These are phyloP conservation scores for Vicia villosa DNA, from an alignment of 306 rosid genomes.

Conservation along the genomic window DNA sequence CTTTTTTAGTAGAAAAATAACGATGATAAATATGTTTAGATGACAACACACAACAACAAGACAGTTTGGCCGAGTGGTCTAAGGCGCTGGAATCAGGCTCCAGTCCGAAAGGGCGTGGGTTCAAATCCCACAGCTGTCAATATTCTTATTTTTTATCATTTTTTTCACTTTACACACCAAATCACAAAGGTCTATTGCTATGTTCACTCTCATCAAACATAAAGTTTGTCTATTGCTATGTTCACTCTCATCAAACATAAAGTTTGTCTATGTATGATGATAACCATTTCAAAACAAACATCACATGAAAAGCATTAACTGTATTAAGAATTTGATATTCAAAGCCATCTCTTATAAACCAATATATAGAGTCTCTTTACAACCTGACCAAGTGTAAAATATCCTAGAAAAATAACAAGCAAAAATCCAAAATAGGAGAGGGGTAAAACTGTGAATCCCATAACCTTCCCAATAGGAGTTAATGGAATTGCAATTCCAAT, in stretches of 20 bases:
- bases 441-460: slow-evolving; percentile 61
- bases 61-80: slow-evolving; percentile 14
- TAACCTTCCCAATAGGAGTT: slow-evolving; percentile 57
- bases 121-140: slow-evolving; percentile 9
- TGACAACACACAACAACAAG: not conserved
- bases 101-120: slow-evolving; percentile 1
- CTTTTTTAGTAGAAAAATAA: too few species aligned
- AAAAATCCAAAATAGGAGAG: slow-evolving; percentile 63
- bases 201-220: too few species aligned
- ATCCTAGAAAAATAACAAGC: slow-evolving; percentile 58
- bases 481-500: slow-evolving; percentile 61
- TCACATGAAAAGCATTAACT: slow-evolving; percentile 16
- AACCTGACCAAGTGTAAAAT: slow-evolving; percentile 61
- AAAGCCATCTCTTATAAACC: slow-evolving; percentile 71
- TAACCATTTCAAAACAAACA: slow-evolving; percentile 9
- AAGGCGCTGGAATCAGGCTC: slow-evolving; percentile 2
- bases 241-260: too few species aligned
- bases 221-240: too few species aligned
- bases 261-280: not conserved
- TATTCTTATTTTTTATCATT: not conserved
- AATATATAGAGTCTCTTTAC: slow-evolving; percentile 66
- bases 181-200: too few species aligned
- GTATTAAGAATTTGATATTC: slow-evolving; percentile 29
- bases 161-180: not conserved
- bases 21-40: too few species aligned